Evolutionary conservation across 2,329 filamentous ascomycete species (phyloP), one percentile per base, ranked within the genome.

Genomic region (Colletotrichum horii): DNA sequence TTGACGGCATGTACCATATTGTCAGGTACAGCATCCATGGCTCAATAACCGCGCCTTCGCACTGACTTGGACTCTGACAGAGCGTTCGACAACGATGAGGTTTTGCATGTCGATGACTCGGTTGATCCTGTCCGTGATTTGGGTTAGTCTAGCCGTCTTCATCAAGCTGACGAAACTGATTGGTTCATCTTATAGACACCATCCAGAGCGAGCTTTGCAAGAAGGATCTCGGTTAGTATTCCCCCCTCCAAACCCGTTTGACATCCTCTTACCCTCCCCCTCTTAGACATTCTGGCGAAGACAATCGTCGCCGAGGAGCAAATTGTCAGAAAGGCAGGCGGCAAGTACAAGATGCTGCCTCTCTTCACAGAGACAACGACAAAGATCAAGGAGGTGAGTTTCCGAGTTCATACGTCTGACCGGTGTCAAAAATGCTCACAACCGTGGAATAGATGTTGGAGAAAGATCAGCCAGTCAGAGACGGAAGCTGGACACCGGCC

Each of bases 1-100:
- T 87, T 4, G 86, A 87, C 55, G 86, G 86, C 77, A 86, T 87
- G 80, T 87, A 83, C 78, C 86, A 87, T 75, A 83, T 87, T 78
- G 86, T 87, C 52, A 82, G 85, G 83, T 84, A 80, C 2, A 52
- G 3, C 24, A 70, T 28, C 36, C 26, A 19, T 52, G n/a, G 12
- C 5, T 48, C 5, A 9, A 48, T 36, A 24, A 16, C 12, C 14
- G 55, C 22, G 12, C 6, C 32, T 43, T 26, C 3, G n/a, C 24
- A 12, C 71, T 75, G 55, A 76, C 52, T 11, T 55, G 60, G 4
- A 2, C 81, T 58, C 77, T 43, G 32, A 83, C 19, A 69, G 84
- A 78, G 86, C 86, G 6, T 87, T 87, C 70, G 86, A 87, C 58
- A 87, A 87, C 66, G 84, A 87, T 69, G 82, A 87, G 70, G 85